Evolutionary conservation across 2,329 filamentous ascomycete species (phyloP).

Genomic region (Aschersonia sp.): DNA sequence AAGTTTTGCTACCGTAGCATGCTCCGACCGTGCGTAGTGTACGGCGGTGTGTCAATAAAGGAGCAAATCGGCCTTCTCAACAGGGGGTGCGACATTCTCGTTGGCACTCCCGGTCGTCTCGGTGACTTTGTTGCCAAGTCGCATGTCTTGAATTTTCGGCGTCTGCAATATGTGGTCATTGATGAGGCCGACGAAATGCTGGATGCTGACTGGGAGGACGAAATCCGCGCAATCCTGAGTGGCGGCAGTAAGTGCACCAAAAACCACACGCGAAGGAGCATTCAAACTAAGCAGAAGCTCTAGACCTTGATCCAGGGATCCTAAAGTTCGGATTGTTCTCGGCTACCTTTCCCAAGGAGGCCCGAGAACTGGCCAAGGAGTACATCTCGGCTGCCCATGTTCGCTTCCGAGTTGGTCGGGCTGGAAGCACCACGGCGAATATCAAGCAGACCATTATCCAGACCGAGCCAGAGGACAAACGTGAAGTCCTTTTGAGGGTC

Average conservation of each 20-base stretch:
- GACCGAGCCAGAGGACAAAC: conserved; percentile 53
- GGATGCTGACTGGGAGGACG: conserved; percentile 59
- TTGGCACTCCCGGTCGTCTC: conserved; percentile 78
- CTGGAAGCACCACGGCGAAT: conserved; percentile 69
- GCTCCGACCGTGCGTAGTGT: conserved; percentile 80
- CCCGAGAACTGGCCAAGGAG: conserved; percentile 61
- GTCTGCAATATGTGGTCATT: conserved; percentile 69
- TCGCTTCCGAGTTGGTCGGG: conserved; percentile 73
- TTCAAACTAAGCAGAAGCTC: conserved; percentile 13
- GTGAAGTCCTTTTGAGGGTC: conserved; percentile 54
- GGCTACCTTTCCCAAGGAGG: conserved; percentile 75
- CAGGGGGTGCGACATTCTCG: conserved; percentile 78
- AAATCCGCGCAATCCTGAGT: conserved; percentile 60
- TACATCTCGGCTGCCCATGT: conserved; percentile 63
- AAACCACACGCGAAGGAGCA: conserved; percentile 2
- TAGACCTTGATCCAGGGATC: conserved; percentile 60
- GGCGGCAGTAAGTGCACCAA: conserved; percentile 57
- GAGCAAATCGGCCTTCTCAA: conserved; percentile 59
- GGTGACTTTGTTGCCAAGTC: conserved; percentile 68
- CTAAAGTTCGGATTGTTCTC: conserved; percentile 74
- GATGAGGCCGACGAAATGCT: conserved; percentile 96
- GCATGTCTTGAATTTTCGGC: conserved; percentile 52
- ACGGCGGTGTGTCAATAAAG: conserved; percentile 63
- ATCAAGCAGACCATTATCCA: conserved; percentile 66
- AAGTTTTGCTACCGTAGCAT: conserved; percentile 90